Base-by-base conservation (phyloP, 1,284 basidiomycete genomes). In the Phenoliferia sp. region DNA sequence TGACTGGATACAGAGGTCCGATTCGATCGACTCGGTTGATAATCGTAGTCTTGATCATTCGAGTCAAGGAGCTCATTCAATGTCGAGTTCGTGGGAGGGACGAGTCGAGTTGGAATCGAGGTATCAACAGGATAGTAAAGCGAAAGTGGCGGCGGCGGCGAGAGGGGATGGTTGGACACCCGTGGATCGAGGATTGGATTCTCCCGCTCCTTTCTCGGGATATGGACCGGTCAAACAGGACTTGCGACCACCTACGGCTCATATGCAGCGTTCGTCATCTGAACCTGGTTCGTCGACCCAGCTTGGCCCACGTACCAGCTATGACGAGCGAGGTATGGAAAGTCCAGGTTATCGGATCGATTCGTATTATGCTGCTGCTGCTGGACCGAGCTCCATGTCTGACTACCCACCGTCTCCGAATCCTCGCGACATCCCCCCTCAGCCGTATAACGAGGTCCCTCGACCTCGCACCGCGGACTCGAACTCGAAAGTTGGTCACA, bases 51-150 rank as follows among this genome's bases (percentile, higher is more conserved):
- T 67, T 10, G 70, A 62, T 2, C 62, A 64, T 3, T 64, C 67
- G 22, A 69, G 67, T 34, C 60, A 63, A n/a, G 62, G 61, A 1
- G 66, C 55, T 2, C 64, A 68, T 15, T 66, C 62, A 15, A 64
- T 62, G 22, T 65, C 66, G 52, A 19, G 32, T 29, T 68, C 62
- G 12, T 72, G 70, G 70, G 66, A 69, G 22, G 70, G 67, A 4
- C 17, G 66, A 17, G 33, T 60, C 33, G 17, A 59, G 54, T 17
- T 44, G 17, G 65, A 33, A 7, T 3, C 59, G 34, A 16, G 28
- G 28, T 36, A 59, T 35, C 57, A 64, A n/a, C 61, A 70, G 36
- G 62, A 61, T n/a, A 48, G 59, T 10, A 64, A 64, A 60, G 33
- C 28, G n/a, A 26, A 34, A 1, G 5, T 22, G 17, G 28, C 26